Conservation (phyloP, 345 rosid genomes). For the Sonneratia caseolaris region DNA sequence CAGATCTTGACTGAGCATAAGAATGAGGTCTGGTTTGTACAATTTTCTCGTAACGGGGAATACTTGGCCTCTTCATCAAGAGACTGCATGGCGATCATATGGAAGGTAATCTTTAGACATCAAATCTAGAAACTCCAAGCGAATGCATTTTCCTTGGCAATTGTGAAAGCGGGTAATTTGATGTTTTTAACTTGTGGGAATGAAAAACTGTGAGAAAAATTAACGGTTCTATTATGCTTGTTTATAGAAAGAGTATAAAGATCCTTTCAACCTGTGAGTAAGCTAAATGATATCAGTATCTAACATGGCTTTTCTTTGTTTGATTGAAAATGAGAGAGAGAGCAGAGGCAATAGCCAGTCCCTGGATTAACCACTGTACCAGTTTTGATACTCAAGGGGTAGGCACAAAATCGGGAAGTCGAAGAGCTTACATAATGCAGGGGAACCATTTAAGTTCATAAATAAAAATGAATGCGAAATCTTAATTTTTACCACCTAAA, state of each 20-base stretch:
- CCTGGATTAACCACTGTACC: no score
- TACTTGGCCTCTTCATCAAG: conserved; percentile 84
- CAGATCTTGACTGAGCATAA: conserved; percentile 74
- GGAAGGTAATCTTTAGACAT: conserved; percentile 49
- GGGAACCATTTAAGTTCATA: neutral
- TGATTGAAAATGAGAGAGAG: neutral
- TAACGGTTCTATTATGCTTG: neutral
- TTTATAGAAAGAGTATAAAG: neutral
- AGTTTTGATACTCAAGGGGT: neutral
- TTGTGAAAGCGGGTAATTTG: no score
- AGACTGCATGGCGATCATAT: conserved; percentile 85
- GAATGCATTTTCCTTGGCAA: no score
- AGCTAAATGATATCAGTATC: neutral
- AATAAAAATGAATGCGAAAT: neutral
- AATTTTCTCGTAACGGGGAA: conserved; percentile 71
- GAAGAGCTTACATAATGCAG: neutral
- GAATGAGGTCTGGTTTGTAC: conserved; percentile 92
- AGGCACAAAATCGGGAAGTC: neutral
- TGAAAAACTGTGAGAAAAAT: neutral
- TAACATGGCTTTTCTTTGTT: neutral
- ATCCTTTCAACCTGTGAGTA: neutral
- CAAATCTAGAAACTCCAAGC: neutral
- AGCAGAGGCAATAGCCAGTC: no score
- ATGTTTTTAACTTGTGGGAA: neutral
- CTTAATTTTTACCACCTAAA: neutral